Evolutionary conservation across 768 basidiomycete genomes (phyloP), one percentile per base, ranked within the genome.

Genomic region (Leccinum rimulosum): DNA sequence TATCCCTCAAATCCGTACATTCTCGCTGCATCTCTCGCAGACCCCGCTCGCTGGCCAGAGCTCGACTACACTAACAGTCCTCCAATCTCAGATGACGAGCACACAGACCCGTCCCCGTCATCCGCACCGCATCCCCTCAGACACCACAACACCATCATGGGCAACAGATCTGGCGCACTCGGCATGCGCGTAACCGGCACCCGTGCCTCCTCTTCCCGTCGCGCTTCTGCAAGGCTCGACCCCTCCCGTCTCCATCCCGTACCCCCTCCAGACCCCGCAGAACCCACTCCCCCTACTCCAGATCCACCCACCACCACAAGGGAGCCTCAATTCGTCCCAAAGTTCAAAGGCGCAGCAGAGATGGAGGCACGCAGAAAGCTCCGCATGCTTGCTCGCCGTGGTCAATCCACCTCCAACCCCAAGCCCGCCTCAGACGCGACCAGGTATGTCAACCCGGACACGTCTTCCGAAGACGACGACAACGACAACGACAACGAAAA

Each of bases 61-160:
- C 83, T 98, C 54, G 79, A 79, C 3, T 75, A 82, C 36, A 88
- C 93, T 0, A 70, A 82, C 14, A 89, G 86, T 63, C 93, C 91
- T 0, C 83, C 86, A 40, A 78, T 88, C 43, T 86, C 86, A 56
- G 87, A 90, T 55, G 85, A 89, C 59, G 91, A 91, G 58, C 74
- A 73, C 9, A 82, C 83, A 19, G 51, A 52, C 54, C 76, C 15
- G 25, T 63, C 10, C 52, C 60, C 35, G 63, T 43, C 59, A 52
- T 58, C 67, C 66, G 69, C 83, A 79, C 11, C 68, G 82, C 14
- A 79, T 5, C 40, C n/a, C 3, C 7, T 97, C 63, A 91, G 88
- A 68, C 88, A 95, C 72, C 90, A 92, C 6, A 86, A 89, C 66
- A 97, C 95, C 3, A 96, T 97, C 68, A 87, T 95, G 81, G 92